These are phyloP conservation scores for Pichia sp. DNA, from an alignment of 1,139 yeast genomes.

Conservation along the genomic window DNA sequence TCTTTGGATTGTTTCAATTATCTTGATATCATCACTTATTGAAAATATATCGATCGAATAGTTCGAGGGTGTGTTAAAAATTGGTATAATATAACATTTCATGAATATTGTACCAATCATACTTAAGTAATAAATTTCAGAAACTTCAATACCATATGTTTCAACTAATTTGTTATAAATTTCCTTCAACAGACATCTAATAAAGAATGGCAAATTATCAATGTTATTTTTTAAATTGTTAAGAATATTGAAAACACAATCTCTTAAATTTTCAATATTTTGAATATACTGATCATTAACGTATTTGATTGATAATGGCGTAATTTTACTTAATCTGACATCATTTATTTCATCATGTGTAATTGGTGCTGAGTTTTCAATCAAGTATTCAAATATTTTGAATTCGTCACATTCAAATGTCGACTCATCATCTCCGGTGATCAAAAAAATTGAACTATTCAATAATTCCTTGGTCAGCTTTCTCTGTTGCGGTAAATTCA, in stretches of 20 bases:
- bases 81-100: constrained; percentile 57
- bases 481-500: constrained; percentile 55
- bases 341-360: constrained; percentile 24
- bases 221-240: constrained; percentile 38
- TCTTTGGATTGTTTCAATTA: constrained; percentile 30
- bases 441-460: constrained; percentile 41
- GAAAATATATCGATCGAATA: constrained; percentile 42
- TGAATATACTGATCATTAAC: constrained; percentile 64
- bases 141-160: constrained; percentile 37
- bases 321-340: constrained; percentile 28
- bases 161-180: constrained; percentile 31
- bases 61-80: constrained; percentile 63
- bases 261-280: constrained; percentile 72
- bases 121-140: constrained; percentile 50
- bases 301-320: constrained; percentile 71
- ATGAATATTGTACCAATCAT: constrained; percentile 66
- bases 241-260: constrained; percentile 54
- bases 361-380: constrained; percentile 15
- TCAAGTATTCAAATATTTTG: constrained; percentile 44
- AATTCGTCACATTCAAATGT: constrained; percentile 81
- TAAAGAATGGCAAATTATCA: constrained; percentile 55
- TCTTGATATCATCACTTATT: constrained; percentile 18
- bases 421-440: constrained; percentile 49
- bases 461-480: constrained; percentile 47
- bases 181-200: constrained; percentile 43